Percentiles rank a stretch among this genome's conserved stretches.
Evolutionary conservation across 192 early-diverging fungal species (phyloP).

Genomic region (Thamnidium elegans): DNA sequence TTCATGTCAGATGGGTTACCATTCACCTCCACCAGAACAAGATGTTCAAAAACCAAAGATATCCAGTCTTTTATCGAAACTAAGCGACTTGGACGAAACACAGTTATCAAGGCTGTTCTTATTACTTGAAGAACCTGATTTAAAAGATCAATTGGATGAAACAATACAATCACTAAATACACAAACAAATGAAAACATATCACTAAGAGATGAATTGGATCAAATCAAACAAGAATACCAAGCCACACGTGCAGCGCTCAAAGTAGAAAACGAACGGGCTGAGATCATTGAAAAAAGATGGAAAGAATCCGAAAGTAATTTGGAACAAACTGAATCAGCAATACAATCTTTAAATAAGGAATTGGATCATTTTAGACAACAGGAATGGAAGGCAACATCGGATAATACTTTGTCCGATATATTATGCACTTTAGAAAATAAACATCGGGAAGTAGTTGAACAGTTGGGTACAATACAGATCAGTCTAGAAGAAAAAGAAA

Average conservation of each 20-base stretch:
- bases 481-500: background rate
- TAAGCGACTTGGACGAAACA: background rate
- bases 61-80: background rate
- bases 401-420: background rate
- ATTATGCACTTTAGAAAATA: background rate
- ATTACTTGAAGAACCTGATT: conserved; percentile 1
- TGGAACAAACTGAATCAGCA: conserved; percentile 11
- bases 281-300: conserved; percentile 10
- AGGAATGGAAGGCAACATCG: background rate
- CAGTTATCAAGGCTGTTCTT: background rate
- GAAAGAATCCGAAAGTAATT: conserved; percentile 7
- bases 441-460: background rate
- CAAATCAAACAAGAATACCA: conserved; percentile 8
- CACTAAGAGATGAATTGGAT: conserved; percentile 5
- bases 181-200: background rate
- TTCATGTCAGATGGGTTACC: background rate
- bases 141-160: background rate
- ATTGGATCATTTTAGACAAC: background rate
- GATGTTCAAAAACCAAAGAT: background rate
- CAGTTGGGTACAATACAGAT: background rate
- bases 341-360: conserved; percentile 3
- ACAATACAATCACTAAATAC: background rate
- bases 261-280: conserved; percentile 13
- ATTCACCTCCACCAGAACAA: conserved; percentile 3
- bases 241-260: background rate